Evolutionary conservation across 2,329 filamentous ascomycete genomes (phyloP), one percentile per base, ranked within the genome.

Genomic region (Tolypocladium sp.): DNA sequence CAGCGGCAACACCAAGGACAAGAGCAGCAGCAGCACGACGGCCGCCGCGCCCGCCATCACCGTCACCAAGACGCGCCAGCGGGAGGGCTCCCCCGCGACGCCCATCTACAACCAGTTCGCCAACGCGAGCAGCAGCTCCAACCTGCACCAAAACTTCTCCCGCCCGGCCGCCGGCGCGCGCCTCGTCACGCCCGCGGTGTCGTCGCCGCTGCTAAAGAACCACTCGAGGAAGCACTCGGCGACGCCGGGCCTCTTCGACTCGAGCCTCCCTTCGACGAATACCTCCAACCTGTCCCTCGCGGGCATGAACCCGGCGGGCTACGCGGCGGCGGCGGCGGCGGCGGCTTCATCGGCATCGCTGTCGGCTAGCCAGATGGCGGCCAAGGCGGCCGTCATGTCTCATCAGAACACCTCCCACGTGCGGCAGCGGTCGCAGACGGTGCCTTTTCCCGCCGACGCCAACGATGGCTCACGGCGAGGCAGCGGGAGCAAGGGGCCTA

Each of bases 201-300:
- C 67, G 27, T 66, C 69, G 59, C 73, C 68, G 56, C 63, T 64
- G 58, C 69, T 67, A 57, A 77, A 75, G 61, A 70, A 69, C 30
- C 76, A 88, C 79, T 73, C 82, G 70, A 73, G 87, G 73, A 87
- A 86, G 64, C 82, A 89, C 66, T 90, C 90, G 61, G 84, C 88
- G 65, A 89, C 84, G 10, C 88, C 90, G 70, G 90, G 90, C 67
- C 83, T 87, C 67, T 92, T 92, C 68, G 89, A 92, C 69, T 84
- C 89, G 49, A 86, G 82, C 27, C 76, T 92, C 55, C 87, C 89
- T 27, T 86, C 84, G 3, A 82, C 82, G 53, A 80, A 75, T 65
- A 76, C 73, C 2, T 83, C 82, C 63, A 85, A 82, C 69, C 74
- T 82, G 58, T 78, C 78, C 33, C 78, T 82, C 46, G 69, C 80